These are phyloP conservation scores for Vaucheria bursata DNA, from an alignment of 352 stramenopile species.

Conservation along the genomic window DNA sequence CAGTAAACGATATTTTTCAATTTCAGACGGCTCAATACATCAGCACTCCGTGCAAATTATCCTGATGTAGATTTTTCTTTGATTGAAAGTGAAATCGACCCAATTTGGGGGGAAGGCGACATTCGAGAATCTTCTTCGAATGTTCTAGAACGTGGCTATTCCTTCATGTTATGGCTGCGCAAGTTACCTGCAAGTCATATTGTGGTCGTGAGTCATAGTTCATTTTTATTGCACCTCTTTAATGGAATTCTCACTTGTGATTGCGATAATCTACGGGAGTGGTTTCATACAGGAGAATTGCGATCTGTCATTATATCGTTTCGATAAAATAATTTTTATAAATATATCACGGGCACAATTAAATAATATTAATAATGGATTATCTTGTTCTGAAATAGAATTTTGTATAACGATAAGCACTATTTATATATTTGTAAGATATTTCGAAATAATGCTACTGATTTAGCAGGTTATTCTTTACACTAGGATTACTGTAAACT, in stretches of 20 bases:
- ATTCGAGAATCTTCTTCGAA: neutral
- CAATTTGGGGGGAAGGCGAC: neutral
- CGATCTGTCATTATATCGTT: constrained; percentile 1
- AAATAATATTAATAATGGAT: no score
- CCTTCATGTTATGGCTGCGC: constrained; percentile 2
- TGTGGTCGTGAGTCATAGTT: neutral
- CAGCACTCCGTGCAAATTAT: neutral
- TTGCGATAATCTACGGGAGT: neutral
- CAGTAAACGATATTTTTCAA: no score
- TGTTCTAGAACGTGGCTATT: neutral
- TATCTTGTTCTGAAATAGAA: no score
- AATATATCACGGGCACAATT: no score
- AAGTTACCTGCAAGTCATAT: neutral
- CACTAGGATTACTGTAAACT: no score
- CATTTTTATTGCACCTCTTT: constrained; percentile 6
- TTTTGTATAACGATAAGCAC: no score
- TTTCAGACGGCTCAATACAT: neutral
- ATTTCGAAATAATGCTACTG: no score
- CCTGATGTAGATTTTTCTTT: neutral
- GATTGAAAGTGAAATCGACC: neutral
- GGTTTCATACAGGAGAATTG: constrained; percentile 10
- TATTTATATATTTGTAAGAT: no score
- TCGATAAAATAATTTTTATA: no score
- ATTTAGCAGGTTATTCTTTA: no score
- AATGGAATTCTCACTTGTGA: constrained; percentile 5